These are phyloP conservation scores for Massariosphaeria phaeospora DNA, from an alignment of 495 filamentous ascomycete species.

Conservation along the genomic window DNA sequence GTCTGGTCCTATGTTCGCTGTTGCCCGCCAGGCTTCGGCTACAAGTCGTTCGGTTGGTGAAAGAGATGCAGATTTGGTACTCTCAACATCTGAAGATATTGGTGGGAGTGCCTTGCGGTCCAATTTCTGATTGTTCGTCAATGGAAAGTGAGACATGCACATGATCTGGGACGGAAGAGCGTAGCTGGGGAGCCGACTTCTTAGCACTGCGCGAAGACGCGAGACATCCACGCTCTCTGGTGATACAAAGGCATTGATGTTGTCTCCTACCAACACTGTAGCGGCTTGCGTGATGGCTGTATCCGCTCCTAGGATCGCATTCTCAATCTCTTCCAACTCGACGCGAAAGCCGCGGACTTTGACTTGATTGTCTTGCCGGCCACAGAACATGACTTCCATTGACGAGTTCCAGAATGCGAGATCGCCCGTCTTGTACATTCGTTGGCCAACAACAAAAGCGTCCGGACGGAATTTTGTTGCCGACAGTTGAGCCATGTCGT, in stretches of 20 bases:
- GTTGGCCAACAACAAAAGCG: slow-evolving; percentile 39
- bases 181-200: not conserved
- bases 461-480: slow-evolving; percentile 47
- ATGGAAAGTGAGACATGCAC: not conserved
- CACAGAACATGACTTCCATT: slow-evolving; percentile 32
- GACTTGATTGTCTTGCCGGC: slow-evolving; percentile 39
- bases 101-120: slow-evolving; percentile 2
- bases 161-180: slow-evolving; percentile 5
- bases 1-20: not conserved
- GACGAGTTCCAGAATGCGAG: slow-evolving; percentile 32
- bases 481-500: slow-evolving; percentile 45
- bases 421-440: slow-evolving; percentile 41
- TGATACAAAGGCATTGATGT: not conserved
- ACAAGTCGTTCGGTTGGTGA: too few species aligned
- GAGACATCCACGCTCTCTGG: not conserved
- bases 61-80: not conserved
- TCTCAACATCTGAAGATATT: not conserved
- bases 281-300: slow-evolving; percentile 1
- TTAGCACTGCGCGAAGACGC: not conserved
- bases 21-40: too few species aligned
- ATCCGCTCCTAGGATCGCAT: slow-evolving; percentile 35
- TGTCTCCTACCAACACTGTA: not conserved
- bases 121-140: slow-evolving; percentile 16
- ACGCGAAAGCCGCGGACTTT: slow-evolving; percentile 40
- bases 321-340: slow-evolving; percentile 41